Evolutionary conservation across 805 yeast species (phyloP).

Genomic region (Lipomyces mesembrius): DNA sequence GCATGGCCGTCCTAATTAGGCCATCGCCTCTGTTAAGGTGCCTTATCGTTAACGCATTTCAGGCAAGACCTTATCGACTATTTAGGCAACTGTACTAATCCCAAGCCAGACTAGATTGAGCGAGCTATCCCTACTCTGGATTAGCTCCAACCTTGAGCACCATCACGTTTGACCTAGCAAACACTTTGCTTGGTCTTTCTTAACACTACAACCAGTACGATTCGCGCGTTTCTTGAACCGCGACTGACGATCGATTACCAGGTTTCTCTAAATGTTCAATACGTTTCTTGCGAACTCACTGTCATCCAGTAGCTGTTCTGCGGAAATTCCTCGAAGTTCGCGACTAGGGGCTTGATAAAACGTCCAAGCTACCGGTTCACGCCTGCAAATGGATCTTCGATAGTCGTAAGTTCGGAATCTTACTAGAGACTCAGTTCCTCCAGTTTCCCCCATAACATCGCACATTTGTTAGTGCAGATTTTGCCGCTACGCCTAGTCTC

Average conservation of each 20-base stretch:
- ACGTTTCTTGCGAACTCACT: slow-evolving; percentile 4
- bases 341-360: background rate
- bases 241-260: slow-evolving; percentile 1
- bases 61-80: background rate
- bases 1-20: background rate
- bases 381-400: slow-evolving; percentile 5
- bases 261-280: slow-evolving; percentile 4
- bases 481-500: background rate
- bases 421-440: background rate
- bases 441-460: background rate
- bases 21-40: background rate
- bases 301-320: slow-evolving; percentile 7
- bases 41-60: background rate
- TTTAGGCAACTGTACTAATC: background rate
- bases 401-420: background rate
- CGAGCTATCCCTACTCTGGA: slow-evolving; percentile 4
- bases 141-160: background rate
- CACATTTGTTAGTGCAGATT: too few relatives aligned
- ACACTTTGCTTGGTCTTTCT: background rate
- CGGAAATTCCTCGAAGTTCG: slow-evolving; percentile 4
- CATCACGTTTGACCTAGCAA: background rate
- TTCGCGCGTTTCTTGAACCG: slow-evolving; percentile 7
- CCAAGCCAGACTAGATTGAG: background rate
- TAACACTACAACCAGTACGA: background rate
- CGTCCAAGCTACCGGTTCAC: slow-evolving; percentile 3